Evolutionary conservation across 129 eudicot species (phyloP).

Genomic region (Centaurea solstitialis): DNA sequence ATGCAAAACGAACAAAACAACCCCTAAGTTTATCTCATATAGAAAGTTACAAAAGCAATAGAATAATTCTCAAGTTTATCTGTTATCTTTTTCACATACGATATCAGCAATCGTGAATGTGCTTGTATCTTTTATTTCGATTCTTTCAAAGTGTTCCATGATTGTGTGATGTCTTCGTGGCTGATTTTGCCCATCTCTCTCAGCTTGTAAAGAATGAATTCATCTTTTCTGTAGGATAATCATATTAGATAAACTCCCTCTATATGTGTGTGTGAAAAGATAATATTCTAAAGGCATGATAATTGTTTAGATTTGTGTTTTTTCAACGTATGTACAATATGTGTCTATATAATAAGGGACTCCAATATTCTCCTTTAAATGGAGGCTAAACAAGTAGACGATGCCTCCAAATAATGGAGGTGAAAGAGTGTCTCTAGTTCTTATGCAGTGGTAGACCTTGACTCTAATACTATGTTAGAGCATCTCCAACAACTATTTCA

Average conservation of each 20-base stretch:
- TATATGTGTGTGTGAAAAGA: not conserved
- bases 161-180: constrained; percentile 68
- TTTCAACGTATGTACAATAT: not conserved
- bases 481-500: too few relatives aligned
- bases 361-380: not conserved
- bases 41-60: too few relatives aligned
- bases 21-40: too few relatives aligned
- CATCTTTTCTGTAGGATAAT: constrained; percentile 66
- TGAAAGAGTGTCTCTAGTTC: not conserved
- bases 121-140: constrained; percentile 84
- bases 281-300: not conserved
- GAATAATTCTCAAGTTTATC: too few relatives aligned
- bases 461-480: not conserved
- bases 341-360: not conserved
- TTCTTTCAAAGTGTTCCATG: constrained; percentile 80
- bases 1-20: too few relatives aligned
- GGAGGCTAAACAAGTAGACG: not conserved
- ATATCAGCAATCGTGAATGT: constrained; percentile 64
- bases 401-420: not conserved
- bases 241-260: too few relatives aligned
- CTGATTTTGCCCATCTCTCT: constrained; percentile 97
- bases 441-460: too few relatives aligned
- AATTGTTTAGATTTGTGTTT: not conserved
- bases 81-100: too few relatives aligned
- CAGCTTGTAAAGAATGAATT: constrained; percentile 74